phyloP scores from a whole-genome alignment of 805 yeast genomes.

The Starmerella etchellsii region DNA sequence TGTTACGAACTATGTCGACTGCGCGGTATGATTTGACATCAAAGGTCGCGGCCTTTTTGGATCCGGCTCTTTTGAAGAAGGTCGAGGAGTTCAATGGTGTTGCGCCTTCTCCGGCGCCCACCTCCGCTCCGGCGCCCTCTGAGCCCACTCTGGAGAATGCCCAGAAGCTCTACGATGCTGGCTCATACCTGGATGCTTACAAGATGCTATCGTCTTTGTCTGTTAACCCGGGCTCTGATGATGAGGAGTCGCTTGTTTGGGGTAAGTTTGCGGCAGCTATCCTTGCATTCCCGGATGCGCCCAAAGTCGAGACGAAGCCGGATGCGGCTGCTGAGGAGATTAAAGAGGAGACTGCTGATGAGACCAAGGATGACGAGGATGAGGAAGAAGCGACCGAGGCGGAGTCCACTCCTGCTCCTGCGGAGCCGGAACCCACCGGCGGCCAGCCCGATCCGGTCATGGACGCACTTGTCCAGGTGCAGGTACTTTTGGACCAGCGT shows the following conservation, averaged over 20 bases:
- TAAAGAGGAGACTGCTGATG: conserved; percentile 39
- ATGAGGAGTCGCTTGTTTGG: conserved; percentile 31
- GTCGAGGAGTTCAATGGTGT: conserved; percentile 36
- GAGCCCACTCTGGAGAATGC: conserved; percentile 26
- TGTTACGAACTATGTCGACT: not conserved
- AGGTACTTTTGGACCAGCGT: conserved; percentile 48
- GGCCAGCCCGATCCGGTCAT: conserved; percentile 36
- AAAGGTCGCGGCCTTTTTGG: conserved; percentile 45
- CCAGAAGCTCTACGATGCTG: conserved; percentile 24
- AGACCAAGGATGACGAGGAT: conserved; percentile 33
- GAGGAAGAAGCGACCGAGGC: conserved; percentile 20
- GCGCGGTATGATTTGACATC: conserved; percentile 39
- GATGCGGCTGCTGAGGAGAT: conserved; percentile 35
- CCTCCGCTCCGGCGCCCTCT: not conserved
- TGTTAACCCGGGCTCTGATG: conserved; percentile 35
- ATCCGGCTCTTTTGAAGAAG: conserved; percentile 47
- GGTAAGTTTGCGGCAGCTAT: conserved; percentile 55
- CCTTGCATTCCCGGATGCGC: conserved; percentile 26
- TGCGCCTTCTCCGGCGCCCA: conserved; percentile 2
- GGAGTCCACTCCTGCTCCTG: not conserved
- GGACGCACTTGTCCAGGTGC: conserved; percentile 41
- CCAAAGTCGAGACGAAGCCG: conserved; percentile 1
- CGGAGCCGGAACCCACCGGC: not conserved
- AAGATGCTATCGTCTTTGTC: conserved; percentile 12
- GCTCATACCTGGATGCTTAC: conserved; percentile 31